Conservation (phyloP, 2,329 filamentous ascomycete genomes). For the Sclerotinia trifoliorum region DNA sequence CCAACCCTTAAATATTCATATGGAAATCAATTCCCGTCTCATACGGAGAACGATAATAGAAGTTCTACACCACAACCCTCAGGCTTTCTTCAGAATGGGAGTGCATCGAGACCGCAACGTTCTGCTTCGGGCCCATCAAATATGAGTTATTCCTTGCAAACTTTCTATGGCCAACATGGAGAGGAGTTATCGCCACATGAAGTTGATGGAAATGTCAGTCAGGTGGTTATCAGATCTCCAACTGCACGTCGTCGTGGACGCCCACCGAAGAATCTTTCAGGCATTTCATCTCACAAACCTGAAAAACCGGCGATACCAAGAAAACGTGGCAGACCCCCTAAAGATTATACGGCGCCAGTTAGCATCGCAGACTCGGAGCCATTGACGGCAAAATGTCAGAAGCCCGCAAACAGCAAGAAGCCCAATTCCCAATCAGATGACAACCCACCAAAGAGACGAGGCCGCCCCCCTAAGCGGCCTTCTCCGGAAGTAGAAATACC, state of each 20-base stretch:
- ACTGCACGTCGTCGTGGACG: slow-evolving; percentile 9
- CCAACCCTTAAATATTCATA: not conserved
- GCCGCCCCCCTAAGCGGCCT: slow-evolving; percentile 24
- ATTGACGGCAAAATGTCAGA: not conserved
- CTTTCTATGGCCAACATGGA: not conserved
- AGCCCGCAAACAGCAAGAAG: not conserved
- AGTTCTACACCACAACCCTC: not conserved
- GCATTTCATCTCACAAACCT: not conserved
- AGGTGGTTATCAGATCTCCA: not conserved
- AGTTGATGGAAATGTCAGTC: not conserved
- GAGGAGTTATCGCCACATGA: not conserved
- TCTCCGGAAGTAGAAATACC: slow-evolving; percentile 17
- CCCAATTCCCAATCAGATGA: not conserved
- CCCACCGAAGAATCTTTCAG: slow-evolving; percentile 12
- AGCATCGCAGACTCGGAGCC: not conserved
- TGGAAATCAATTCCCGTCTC: not conserved
- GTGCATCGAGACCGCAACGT: not conserved
- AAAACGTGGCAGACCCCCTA: slow-evolving; percentile 16
- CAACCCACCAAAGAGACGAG: slow-evolving; percentile 25
- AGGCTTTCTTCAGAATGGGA: not conserved
- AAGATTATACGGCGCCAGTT: not conserved
- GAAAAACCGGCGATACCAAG: slow-evolving; percentile 1
- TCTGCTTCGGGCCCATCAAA: not conserved
- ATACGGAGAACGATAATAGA: not conserved
- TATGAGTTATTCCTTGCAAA: not conserved